Conservation (phyloP, 305 asterid genomes). For the Plantago rigida region DNA sequence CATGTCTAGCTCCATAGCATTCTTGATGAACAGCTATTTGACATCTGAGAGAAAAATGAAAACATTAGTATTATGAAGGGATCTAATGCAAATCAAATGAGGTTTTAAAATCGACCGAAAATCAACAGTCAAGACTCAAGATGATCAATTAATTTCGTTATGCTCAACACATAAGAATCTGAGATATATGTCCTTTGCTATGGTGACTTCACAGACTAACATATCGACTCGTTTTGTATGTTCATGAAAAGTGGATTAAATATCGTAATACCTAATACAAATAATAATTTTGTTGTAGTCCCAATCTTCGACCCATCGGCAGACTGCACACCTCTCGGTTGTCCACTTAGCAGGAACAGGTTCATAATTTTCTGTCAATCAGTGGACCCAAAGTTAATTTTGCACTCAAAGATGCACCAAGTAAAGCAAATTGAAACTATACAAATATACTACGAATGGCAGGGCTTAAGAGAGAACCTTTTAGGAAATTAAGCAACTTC, state of each 20-base stretch:
- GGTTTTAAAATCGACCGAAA: not conserved
- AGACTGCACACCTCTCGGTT: constrained; percentile 96
- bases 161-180: no score
- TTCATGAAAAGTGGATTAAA: constrained; percentile 3
- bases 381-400: constrained; percentile 23
- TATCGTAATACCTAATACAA: constrained; percentile 64
- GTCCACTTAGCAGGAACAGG: constrained; percentile 95
- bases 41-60: constrained; percentile 50
- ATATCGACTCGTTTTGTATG: no score
- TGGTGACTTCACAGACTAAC: no score
- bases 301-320: constrained; percentile 99
- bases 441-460: constrained; percentile 8
- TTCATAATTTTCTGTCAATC: constrained; percentile 66
- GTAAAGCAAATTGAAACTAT: constrained; percentile 23
- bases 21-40: constrained; percentile 99
- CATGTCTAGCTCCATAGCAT: constrained; percentile 95
- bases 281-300: constrained; percentile 94
- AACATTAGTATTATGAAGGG: constrained; percentile 19
- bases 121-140: not conserved
- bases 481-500: constrained; percentile 74
- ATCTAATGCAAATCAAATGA: not conserved
- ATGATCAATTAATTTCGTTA: constrained; percentile 2
- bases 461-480: constrained; percentile 47
- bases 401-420: constrained; percentile 18
- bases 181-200: no score